A percentile compares a stretch with the other conserved stretches of the same genome.
Conservation (phyloP, 805 yeast species). For the Wickerhamomyces ciferrii region DNA sequence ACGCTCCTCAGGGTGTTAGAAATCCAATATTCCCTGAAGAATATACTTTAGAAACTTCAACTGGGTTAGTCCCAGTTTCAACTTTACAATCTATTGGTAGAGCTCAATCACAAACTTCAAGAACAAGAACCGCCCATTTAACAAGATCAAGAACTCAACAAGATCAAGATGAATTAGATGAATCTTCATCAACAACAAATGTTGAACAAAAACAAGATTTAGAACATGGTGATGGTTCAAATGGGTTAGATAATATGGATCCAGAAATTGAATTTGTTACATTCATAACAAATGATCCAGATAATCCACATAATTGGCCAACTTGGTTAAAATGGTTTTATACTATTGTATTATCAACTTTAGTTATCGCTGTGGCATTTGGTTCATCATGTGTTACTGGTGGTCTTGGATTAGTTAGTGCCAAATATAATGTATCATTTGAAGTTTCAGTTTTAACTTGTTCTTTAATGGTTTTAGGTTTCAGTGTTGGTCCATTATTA, state of each 20-base stretch:
- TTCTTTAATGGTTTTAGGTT: slow-evolving; percentile 86
- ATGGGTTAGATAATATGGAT: slow-evolving; percentile 35
- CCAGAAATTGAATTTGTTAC: slow-evolving; percentile 83
- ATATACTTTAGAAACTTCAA: slow-evolving; percentile 79
- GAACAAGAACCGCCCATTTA: slow-evolving; percentile 32
- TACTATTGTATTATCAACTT: slow-evolving; percentile 60
- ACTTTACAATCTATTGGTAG: slow-evolving; percentile 70
- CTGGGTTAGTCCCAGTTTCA: slow-evolving; percentile 81
- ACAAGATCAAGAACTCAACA: slow-evolving; percentile 15
- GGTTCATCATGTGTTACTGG: slow-evolving; percentile 92
- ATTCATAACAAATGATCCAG: slow-evolving; percentile 73
- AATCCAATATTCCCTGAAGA: slow-evolving; percentile 89
- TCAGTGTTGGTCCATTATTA: slow-evolving; percentile 77
- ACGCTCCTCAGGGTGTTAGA: slow-evolving; percentile 46
- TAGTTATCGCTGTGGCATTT: slow-evolving; percentile 87
- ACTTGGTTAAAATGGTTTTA: slow-evolving; percentile 50
- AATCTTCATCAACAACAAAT: slow-evolving; percentile 23
- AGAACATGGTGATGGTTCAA: slow-evolving; percentile 9
- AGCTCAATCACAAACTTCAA: slow-evolving; percentile 27
- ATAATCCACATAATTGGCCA: slow-evolving; percentile 87
- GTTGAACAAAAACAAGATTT: slow-evolving; percentile 20
- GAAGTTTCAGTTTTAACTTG: slow-evolving; percentile 81
- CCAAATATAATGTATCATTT: slow-evolving; percentile 60
- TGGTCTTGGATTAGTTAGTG: slow-evolving; percentile 64
- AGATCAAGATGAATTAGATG: slow-evolving; percentile 18